Base-by-base conservation (phyloP, 169 alveolate genomes). In the Eimeria brunetti region DNA sequence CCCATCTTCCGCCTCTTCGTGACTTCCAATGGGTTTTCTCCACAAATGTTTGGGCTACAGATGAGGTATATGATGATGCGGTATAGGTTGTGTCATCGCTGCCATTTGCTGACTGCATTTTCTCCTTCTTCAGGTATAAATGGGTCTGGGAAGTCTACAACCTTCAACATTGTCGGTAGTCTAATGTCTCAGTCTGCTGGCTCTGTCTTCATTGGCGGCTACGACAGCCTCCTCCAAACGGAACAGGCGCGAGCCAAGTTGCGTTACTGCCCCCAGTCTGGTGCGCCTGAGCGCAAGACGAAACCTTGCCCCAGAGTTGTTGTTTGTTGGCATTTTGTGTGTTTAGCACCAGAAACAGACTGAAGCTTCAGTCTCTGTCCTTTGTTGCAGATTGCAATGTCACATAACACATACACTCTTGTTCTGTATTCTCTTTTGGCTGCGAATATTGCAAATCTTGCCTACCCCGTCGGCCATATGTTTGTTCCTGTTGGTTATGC, bases 101-200 rank as follows among this genome's bases (percentile, higher is more conserved):
- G 83, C 83, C 2, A 20, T 38, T 73, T 38, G 6, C 11, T 16
- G 83, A 38, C 12, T 38, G 27, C 38, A 22, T 20, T 11, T 18
- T 62, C 38, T 46, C 46, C 22, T 33, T 56, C 58, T 38, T 2
- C 22, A 86, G 92, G 92, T 24, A 51, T 86, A 49, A 86, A 86
- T 49, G 92, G 92, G 20, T 86, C 92, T 24, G 92, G 92, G n/a
- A 86, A 86, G 92, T 62, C 92, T n/a, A 86, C 92, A 60, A 86
- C 92, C n/a, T 86, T 86, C 81, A 86, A 86, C 53, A 86, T 86
- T 44, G 16, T 86, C 81, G 51, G 92, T 44, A 86, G 64, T 64
- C 51, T 86, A 20, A 62, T 86, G 92, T n/a, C 81, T n/a, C 92
- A 86, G 51, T 62, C 92, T 86, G 49, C 58, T 12, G 92, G 92